These are phyloP conservation scores for Cnidoscolus chayamansa DNA, from an alignment of 441 rosid species.

Conservation along the genomic window DNA sequence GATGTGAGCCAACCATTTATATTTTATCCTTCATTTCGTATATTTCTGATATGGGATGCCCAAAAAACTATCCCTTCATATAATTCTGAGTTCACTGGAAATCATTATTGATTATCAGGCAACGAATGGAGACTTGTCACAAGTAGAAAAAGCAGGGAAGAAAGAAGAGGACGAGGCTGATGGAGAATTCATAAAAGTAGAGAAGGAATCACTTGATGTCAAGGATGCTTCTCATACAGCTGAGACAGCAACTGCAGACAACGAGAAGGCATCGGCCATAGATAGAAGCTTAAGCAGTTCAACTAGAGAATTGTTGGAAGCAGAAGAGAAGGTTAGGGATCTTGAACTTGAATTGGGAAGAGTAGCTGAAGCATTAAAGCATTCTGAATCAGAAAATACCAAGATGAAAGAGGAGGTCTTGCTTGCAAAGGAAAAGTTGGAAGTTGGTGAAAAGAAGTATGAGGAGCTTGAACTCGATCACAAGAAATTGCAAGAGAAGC, in stretches of 20 bases:
- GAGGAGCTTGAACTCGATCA: constrained; percentile 61
- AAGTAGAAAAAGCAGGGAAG: constrained; percentile 44
- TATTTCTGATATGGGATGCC: background rate
- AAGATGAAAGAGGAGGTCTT: constrained; percentile 56
- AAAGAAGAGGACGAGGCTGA: constrained; percentile 85
- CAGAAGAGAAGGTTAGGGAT: constrained; percentile 75
- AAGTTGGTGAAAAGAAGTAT: constrained; percentile 51
- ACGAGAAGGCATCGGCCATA: constrained; percentile 32
- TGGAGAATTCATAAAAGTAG: constrained; percentile 94
- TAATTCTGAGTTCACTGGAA: background rate
- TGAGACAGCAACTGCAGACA: constrained; percentile 28
- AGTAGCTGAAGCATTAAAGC: constrained; percentile 58
- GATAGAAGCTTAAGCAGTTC: constrained; percentile 59
- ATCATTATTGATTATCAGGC: constrained; percentile 33
- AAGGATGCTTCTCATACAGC: constrained; percentile 47
- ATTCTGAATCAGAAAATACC: constrained; percentile 63
- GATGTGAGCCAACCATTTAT: background rate
- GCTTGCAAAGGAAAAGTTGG: constrained; percentile 53
- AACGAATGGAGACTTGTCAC: constrained; percentile 42
- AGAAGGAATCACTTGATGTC: constrained; percentile 67
- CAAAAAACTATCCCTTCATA: no score
- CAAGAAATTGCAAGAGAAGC: constrained; percentile 65
- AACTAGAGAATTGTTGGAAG: constrained; percentile 68
- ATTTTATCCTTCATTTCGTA: background rate
- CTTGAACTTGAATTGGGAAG: constrained; percentile 76